phyloP scores from a whole-genome alignment of 1,284 basidiomycete species.

The Sparassis latifolia region DNA sequence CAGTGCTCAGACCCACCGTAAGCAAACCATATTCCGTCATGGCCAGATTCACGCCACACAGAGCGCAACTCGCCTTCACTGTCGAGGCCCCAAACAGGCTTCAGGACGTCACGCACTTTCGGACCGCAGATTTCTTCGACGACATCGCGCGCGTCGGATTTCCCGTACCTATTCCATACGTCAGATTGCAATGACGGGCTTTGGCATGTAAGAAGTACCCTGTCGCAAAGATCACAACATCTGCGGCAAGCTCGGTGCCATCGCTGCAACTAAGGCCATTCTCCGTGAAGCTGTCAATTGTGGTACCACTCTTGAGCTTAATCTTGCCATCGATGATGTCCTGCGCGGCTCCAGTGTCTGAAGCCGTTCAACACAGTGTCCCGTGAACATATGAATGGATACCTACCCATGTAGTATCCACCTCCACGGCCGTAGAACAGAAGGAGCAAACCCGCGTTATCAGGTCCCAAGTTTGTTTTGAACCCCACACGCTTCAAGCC shows the following conservation, averaged over 20 bases:
- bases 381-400: too few species aligned
- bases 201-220: not conserved
- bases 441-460: conserved; percentile 46
- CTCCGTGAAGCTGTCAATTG: conserved; percentile 30
- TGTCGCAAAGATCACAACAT: conserved; percentile 38
- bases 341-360: not conserved
- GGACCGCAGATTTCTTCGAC: conserved; percentile 1
- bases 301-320: conserved; percentile 35
- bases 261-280: conserved; percentile 34
- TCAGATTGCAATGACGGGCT: not conserved
- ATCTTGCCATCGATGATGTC: conserved; percentile 36
- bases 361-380: too few species aligned
- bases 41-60: not conserved
- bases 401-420: conserved; percentile 38
- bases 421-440: conserved; percentile 32
- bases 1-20: not conserved
- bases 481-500: conserved; percentile 57
- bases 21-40: not conserved
- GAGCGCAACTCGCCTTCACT: conserved; percentile 8
- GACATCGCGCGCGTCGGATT: not conserved
- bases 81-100: conserved; percentile 11
- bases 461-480: conserved; percentile 45
- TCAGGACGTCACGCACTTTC: conserved; percentile 3
- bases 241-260: conserved; percentile 36
- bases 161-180: not conserved